phyloP scores from a whole-genome alignment of 1,139 yeast species.

The Hansenula lynferdii region DNA sequence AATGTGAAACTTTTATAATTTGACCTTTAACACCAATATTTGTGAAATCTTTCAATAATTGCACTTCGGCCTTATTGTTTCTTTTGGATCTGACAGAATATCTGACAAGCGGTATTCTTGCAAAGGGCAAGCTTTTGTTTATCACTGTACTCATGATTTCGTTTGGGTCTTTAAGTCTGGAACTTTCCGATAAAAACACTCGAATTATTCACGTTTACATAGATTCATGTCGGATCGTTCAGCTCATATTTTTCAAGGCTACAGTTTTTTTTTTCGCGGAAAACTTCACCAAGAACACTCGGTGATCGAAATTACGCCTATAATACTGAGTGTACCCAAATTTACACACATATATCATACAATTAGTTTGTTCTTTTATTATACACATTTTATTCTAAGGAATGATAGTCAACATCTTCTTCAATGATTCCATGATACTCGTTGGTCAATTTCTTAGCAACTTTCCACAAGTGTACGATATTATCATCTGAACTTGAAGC shows the following conservation, averaged over 20 bases:
- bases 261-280: no score
- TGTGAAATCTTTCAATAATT: conserved; percentile 62
- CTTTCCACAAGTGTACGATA: conserved; percentile 73
- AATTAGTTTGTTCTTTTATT: neutral
- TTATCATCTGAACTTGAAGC: conserved; percentile 76
- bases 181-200: no score
- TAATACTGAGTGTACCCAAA: no score
- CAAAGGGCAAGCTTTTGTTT: neutral
- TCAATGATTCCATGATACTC: conserved; percentile 29
- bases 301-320: no score
- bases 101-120: conserved; percentile 20
- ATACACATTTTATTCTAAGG: conserved; percentile 15
- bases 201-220: no score
- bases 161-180: neutral
- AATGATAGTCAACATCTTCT: conserved; percentile 19
- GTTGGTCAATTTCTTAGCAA: conserved; percentile 45
- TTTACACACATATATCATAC: no score
- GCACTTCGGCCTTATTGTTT: conserved; percentile 48
- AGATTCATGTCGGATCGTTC: no score
- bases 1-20: conserved; percentile 71
- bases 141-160: neutral
- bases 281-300: no score
- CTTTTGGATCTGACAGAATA: conserved; percentile 32
- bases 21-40: conserved; percentile 56
- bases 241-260: no score